Evolutionary conservation across 208 protist species (phyloP).

Genomic region (Cochliopodium minus): DNA sequence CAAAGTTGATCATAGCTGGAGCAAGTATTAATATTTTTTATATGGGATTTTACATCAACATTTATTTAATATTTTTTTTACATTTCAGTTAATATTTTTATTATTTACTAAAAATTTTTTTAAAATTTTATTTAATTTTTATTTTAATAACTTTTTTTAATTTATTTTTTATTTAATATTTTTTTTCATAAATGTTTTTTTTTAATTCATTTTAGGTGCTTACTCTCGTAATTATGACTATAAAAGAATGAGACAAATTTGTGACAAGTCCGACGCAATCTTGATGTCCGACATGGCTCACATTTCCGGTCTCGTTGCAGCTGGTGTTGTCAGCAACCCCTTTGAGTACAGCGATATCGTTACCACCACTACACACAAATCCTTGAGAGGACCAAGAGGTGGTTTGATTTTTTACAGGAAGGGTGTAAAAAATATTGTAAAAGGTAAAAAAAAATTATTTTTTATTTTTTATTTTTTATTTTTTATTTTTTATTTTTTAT

Average conservation of each 20-base stretch:
- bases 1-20: slow-evolving; percentile 37
- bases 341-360: slow-evolving; percentile 37
- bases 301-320: slow-evolving; percentile 35
- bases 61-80: too few relatives aligned
- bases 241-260: slow-evolving; percentile 27
- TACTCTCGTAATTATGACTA: slow-evolving; percentile 36
- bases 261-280: slow-evolving; percentile 20
- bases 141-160: too few relatives aligned
- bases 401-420: slow-evolving; percentile 37
- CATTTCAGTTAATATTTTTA: too few relatives aligned
- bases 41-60: too few relatives aligned
- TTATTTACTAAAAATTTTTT: too few relatives aligned
- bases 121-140: too few relatives aligned
- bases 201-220: too few relatives aligned
- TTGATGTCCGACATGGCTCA: slow-evolving; percentile 38
- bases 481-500: too few relatives aligned
- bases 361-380: slow-evolving; percentile 43
- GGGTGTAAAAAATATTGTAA: slow-evolving; percentile 7
- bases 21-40: too few relatives aligned
- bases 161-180: too few relatives aligned
- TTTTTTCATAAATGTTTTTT: too few relatives aligned
- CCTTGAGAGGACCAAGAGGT: slow-evolving; percentile 30
- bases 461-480: neutral
- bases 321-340: slow-evolving; percentile 20
- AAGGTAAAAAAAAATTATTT: slow-evolving; percentile 1